Evolutionary conservation across 2,329 filamentous ascomycete genomes (phyloP), one percentile per base, ranked within the genome.

Genomic region (Phialocephala sp.): DNA sequence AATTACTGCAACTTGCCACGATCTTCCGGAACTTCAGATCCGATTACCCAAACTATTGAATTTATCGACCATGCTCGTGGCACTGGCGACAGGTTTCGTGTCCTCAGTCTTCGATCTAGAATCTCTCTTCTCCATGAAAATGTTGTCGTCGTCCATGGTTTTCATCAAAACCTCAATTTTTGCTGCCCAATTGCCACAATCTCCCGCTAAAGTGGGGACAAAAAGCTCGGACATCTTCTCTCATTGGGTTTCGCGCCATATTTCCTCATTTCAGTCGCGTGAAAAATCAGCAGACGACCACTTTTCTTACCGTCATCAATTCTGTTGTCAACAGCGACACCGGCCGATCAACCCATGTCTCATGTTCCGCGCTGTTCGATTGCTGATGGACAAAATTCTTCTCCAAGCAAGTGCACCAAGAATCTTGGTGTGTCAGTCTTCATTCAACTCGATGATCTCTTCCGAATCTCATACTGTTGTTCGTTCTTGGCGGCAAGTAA

Each of bases 401-500:
- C 45, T 11, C n/a, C 14, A 54, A 35, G 32, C 22, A 27, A 54
- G 15, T 54, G 8, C 22, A 54, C 50, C 50, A 54, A 54, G 27
- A 32, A 27, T 32, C 50, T 54, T 22, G 50, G 50, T 22, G 50
- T 22, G 27, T 14, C 24, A 54, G 14, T 54, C 24, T 9, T 54
- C 50, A 54, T 32, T 32, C 35, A 18, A 39, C 11, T 14, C n/a
- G 20, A 22, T 32, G 24, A 59, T 59, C n/a, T 45, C 39, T 43
- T 59, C 62, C 58, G 37, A 60, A 47, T 59, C 59, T 20, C 61
- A 39, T 36, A 54, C 15, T 50, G n/a, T 32, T 27, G n/a, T 20
- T 8, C 14, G 36, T 57, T 6, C 55, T 57, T 57, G 55, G 36
- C 55, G 8, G 12, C 4, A 57, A 4, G 24, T 27, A 37, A 39